Evolutionary conservation across 768 basidiomycete species (phyloP).

Genomic region (Rhodotorula kratochvilovae): DNA sequence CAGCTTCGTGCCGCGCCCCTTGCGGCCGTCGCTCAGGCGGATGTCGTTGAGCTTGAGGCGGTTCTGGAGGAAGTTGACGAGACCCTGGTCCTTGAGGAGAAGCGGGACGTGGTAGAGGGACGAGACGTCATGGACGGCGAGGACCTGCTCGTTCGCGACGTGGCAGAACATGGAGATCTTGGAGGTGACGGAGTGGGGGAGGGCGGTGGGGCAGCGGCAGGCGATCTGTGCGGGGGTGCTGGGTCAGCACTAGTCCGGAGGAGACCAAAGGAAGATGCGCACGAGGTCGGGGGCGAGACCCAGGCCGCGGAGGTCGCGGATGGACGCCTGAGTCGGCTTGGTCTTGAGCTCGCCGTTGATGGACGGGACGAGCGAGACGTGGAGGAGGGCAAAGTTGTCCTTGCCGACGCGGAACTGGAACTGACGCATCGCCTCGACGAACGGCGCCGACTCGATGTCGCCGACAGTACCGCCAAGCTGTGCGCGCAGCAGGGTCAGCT

Average conservation of each 20-base stretch:
- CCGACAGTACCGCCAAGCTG: slow-evolving; percentile 97
- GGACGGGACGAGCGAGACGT: slow-evolving; percentile 95
- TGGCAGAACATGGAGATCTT: slow-evolving; percentile 99
- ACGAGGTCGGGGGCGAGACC: slow-evolving; percentile 82
- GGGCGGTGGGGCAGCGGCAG: slow-evolving; percentile 75
- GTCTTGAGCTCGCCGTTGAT: slow-evolving; percentile 99
- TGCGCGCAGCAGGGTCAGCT: background rate
- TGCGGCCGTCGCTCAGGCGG: slow-evolving; percentile 56
- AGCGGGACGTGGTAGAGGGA: slow-evolving; percentile 97
- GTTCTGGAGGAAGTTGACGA: slow-evolving; percentile 73
- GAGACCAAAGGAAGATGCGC: background rate
- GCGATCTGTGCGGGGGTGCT: slow-evolving; percentile 62
- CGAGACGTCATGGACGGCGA: slow-evolving; percentile 92
- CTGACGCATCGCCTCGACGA: slow-evolving; percentile 98
- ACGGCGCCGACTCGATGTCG: slow-evolving; percentile 97
- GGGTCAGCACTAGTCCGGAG: background rate
- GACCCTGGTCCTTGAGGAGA: slow-evolving; percentile 85
- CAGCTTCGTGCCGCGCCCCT: slow-evolving; percentile 62
- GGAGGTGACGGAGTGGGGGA: slow-evolving; percentile 79
- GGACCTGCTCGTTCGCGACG: slow-evolving; percentile 73
- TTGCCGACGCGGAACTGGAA: slow-evolving; percentile 97
- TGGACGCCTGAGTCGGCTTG: slow-evolving; percentile 95
- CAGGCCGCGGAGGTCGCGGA: slow-evolving; percentile 84
- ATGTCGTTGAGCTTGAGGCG: slow-evolving; percentile 68
- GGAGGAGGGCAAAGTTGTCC: slow-evolving; percentile 93